phyloP scores from a whole-genome alignment of 805 yeast genomes.

The Lipomyces japonicus region DNA sequence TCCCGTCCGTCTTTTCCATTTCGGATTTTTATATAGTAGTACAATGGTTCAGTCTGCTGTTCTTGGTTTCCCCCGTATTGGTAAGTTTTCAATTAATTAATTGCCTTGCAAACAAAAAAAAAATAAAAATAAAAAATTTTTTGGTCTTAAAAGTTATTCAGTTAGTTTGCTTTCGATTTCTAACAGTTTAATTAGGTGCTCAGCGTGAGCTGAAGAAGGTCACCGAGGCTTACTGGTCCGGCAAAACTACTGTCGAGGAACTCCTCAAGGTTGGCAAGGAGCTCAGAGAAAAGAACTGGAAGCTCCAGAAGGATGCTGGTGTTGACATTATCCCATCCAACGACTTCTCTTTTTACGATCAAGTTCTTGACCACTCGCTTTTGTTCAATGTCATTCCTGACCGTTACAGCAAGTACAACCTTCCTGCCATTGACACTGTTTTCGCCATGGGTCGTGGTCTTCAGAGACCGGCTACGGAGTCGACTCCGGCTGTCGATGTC shows the following conservation, averaged over 20 bases:
- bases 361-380: slow-evolving; percentile 85
- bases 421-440: slow-evolving; percentile 83
- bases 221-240: slow-evolving; percentile 98
- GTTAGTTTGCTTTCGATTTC: not conserved
- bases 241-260: slow-evolving; percentile 84
- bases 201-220: slow-evolving; percentile 98
- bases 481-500: slow-evolving; percentile 88
- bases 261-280: slow-evolving; percentile 90
- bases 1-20: too few relatives aligned
- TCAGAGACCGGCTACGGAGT: slow-evolving; percentile 90
- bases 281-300: slow-evolving; percentile 95
- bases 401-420: slow-evolving; percentile 88
- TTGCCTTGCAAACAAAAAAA: not conserved
- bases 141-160: not conserved
- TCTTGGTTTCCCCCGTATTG: slow-evolving; percentile 98
- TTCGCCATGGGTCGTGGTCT: slow-evolving; percentile 99
- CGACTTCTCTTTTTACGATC: slow-evolving; percentile 98
- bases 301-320: slow-evolving; percentile 94
- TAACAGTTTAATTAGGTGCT: slow-evolving; percentile 53
- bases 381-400: slow-evolving; percentile 95
- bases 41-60: slow-evolving; percentile 94
- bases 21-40: too few relatives aligned
- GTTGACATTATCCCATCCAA: slow-evolving; percentile 95
- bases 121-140: not conserved
- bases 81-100: slow-evolving; percentile 9